A percentile compares a stretch with the other conserved stretches of the same genome.
phyloP scores from a whole-genome alignment of 768 basidiomycete species.

The Mycena haematopus region DNA sequence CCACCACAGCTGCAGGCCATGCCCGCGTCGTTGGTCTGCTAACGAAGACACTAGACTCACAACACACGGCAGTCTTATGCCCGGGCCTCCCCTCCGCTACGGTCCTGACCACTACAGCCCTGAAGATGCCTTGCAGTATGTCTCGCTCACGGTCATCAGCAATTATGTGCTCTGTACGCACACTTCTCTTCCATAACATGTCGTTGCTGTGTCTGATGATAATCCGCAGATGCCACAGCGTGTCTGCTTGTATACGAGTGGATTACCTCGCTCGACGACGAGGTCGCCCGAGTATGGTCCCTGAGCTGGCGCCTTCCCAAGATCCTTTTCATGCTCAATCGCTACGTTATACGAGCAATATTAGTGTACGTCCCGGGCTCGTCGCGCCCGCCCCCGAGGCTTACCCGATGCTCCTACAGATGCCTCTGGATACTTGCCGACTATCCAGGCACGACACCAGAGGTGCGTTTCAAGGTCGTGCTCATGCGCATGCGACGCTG shows the following conservation, averaged over 20 bases:
- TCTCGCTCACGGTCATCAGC: slow-evolving; percentile 10
- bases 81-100: slow-evolving; percentile 23
- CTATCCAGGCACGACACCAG: slow-evolving; percentile 18
- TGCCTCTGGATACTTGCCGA: slow-evolving; percentile 12
- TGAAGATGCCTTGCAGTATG: slow-evolving; percentile 13
- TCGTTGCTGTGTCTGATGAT: not conserved
- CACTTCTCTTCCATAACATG: not conserved
- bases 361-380: slow-evolving; percentile 25
- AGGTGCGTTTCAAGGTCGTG: not conserved
- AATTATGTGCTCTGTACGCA: slow-evolving; percentile 22
- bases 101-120: slow-evolving; percentile 17
- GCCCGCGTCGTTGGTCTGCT: not conserved
- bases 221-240: slow-evolving; percentile 34
- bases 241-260: slow-evolving; percentile 37
- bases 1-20: not conserved
- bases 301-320: slow-evolving; percentile 32
- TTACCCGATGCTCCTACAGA: not conserved
- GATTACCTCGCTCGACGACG: slow-evolving; percentile 33
- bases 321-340: slow-evolving; percentile 30
- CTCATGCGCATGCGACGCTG: not conserved
- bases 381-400: not conserved
- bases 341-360: slow-evolving; percentile 26
- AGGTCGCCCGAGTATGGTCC: slow-evolving; percentile 38
- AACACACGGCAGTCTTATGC: slow-evolving; percentile 13
- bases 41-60: not conserved